A percentile compares a stretch with the other conserved stretches of the same genome.
phyloP scores from a whole-genome alignment of 2,329 filamentous ascomycete genomes.

The Aspergillus oerlinghausenensis region DNA sequence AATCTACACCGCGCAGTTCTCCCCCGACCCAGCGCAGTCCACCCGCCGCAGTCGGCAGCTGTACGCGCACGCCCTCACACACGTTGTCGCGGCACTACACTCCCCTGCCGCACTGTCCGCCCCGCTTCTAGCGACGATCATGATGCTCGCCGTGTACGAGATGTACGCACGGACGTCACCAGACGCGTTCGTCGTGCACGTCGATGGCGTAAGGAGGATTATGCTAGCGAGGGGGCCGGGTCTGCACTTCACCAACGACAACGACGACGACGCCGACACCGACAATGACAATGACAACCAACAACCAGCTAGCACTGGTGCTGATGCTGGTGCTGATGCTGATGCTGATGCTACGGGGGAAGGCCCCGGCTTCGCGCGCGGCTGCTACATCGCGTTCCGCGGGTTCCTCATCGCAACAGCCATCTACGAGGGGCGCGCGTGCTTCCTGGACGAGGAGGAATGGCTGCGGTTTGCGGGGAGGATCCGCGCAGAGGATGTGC shows the following conservation, averaged over 20 bases:
- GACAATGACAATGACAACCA: no score
- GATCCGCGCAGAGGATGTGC: conserved; percentile 21
- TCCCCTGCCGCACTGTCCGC: conserved; percentile 24
- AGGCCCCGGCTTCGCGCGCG: conserved; percentile 26
- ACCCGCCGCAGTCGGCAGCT: conserved; percentile 22
- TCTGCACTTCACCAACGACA: conserved; percentile 10
- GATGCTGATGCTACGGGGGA: no score
- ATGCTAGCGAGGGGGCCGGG: conserved; percentile 32
- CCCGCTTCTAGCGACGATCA: conserved; percentile 32
- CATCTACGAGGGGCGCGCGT: conserved; percentile 28
- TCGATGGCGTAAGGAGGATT: conserved; percentile 32
- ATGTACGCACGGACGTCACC: conserved; percentile 35
- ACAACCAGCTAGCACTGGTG: no score
- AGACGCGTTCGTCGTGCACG: conserved; percentile 35
- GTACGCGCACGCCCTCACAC: conserved; percentile 29
- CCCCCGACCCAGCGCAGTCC: conserved; percentile 17
- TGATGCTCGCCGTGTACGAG: conserved; percentile 38
- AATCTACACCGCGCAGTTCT: conserved; percentile 23
- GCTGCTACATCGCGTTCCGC: conserved; percentile 35
- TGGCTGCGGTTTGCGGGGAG: conserved; percentile 28
- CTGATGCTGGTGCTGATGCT: no score
- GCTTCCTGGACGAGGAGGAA: conserved; percentile 31
- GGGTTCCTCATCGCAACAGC: conserved; percentile 35
- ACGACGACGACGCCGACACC: no score
- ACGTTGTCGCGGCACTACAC: conserved; percentile 26